Evolutionary conservation across 495 filamentous ascomycete species (phyloP), one percentile per base, ranked within the genome.

Genomic region (Hypoxylon lienhwacheense): DNA sequence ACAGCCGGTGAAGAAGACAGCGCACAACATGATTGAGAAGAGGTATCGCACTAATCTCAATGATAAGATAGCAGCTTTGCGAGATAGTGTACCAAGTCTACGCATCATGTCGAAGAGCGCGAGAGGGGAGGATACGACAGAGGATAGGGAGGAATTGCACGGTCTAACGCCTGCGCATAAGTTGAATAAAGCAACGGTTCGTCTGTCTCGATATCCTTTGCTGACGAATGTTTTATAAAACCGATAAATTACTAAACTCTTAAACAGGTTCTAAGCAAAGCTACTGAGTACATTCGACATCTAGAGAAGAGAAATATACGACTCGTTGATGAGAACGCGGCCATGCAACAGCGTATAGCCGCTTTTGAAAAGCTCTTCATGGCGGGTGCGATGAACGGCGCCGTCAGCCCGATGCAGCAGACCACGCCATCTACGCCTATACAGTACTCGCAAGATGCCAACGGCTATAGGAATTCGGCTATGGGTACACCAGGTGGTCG

Each of bases 1-100:
- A 31, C 85, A 86, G 28, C 89, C 90, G 1, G 80, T 90, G 7
- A 96, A 95, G 77, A 96, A 96, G 75, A 91, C 91, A 34, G 89
- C 92, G 12, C 92, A 98, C 66, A 97, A 96, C 64, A 90, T 96
- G 79, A 95, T 98, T 50, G 92, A 98, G 70, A 96, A 96, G 73
- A 78, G 92, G 48, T 98, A 98, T 68, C 85, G 92, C 52, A 95
- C 86, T 14, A 98, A 98, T 64, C 74, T 98, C 44, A 97, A 97
- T 58, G 91, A 96, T 58, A 98, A 96, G 73, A 97, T 98, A 59
- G 86, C 89, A 43, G 90, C 90, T 35, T 73, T 98, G 42, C 77
- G 90, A 61, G 89, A 95, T 66, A 90, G 88, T 64, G 88, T 98
- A 4, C 92, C 92, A 1, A 91, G 86, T 64, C 75, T 97, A 22